These are phyloP conservation scores for Metarhizium humberi DNA, from an alignment of 2,329 filamentous ascomycete species.

Conservation along the genomic window DNA sequence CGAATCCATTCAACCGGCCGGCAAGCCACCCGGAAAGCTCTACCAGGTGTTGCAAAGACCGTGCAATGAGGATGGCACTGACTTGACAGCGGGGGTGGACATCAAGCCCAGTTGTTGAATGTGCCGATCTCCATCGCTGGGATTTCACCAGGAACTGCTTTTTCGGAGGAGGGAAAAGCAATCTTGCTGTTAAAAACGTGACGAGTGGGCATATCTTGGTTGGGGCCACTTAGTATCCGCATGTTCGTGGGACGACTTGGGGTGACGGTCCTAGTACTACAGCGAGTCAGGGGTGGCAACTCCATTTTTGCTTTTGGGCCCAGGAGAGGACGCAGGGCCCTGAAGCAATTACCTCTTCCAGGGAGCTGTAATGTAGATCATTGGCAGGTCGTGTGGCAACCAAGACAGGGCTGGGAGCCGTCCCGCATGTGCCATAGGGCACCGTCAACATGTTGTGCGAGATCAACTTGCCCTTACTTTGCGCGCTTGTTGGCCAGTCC, in stretches of 20 bases:
- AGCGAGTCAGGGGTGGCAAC: neutral
- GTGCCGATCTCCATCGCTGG: neutral
- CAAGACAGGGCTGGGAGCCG: neutral
- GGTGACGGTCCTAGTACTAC: neutral
- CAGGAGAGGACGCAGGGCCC: neutral
- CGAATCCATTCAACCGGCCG: neutral
- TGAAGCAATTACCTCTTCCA: neutral
- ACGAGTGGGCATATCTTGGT: conserved; percentile 1
- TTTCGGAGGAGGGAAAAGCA: neutral
- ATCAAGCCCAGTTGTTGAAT: neutral
- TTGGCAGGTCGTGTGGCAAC: neutral
- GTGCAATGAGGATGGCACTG: neutral
- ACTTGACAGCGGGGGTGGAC: neutral
- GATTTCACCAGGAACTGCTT: neutral
- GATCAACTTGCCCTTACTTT: neutral
- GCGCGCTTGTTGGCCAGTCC: neutral
- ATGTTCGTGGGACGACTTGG: neutral
- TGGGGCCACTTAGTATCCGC: neutral
- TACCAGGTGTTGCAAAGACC: neutral
- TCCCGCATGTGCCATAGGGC: neutral
- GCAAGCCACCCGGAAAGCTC: neutral
- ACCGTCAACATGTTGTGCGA: neutral
- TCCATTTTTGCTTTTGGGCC: neutral
- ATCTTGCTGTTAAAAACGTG: neutral
- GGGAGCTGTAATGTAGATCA: neutral